Percentiles rank a stretch among this genome's conserved stretches.
Evolutionary conservation across 2,329 filamentous ascomycete species (phyloP).

Genomic region (Aureobasidium sp.): DNA sequence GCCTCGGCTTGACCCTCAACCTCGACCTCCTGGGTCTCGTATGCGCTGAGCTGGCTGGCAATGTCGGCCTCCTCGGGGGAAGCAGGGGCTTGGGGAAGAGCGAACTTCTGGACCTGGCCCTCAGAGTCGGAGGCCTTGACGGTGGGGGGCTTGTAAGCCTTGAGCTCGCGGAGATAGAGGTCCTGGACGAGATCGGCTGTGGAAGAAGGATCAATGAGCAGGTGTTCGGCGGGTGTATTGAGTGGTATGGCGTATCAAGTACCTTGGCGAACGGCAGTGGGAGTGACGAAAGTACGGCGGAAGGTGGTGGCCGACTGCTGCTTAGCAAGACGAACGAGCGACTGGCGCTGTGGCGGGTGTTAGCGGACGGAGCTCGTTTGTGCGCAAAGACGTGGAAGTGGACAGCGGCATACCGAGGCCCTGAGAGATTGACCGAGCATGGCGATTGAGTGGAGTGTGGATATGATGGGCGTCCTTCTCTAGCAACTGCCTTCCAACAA

Average conservation of each 20-base stretch:
- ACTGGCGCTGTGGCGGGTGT: conserved; percentile 45
- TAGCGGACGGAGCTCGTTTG: conserved; percentile 18
- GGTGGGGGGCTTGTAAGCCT: conserved; percentile 80
- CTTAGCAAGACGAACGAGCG: conserved; percentile 52
- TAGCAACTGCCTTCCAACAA: background rate
- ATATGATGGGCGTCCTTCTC: conserved; percentile 2
- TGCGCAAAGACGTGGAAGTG: background rate
- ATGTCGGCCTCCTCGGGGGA: conserved; percentile 94
- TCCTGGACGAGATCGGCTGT: conserved; percentile 95
- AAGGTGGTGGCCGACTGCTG: conserved; percentile 46
- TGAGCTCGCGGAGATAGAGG: conserved; percentile 92
- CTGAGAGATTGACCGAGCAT: conserved; percentile 56
- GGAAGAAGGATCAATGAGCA: conserved; percentile 7
- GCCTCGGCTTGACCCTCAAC: conserved; percentile 74
- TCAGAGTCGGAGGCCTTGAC: conserved; percentile 81
- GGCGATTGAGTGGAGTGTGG: conserved; percentile 21
- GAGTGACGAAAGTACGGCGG: conserved; percentile 57
- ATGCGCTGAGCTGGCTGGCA: conserved; percentile 82
- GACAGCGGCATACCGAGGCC: conserved; percentile 43
- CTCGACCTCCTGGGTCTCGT: conserved; percentile 90
- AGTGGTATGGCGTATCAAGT: conserved; percentile 25
- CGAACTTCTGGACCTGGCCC: conserved; percentile 85
- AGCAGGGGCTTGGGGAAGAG: conserved; percentile 66
- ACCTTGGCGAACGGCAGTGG: conserved; percentile 55
- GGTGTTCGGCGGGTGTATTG: background rate